phyloP scores from a whole-genome alignment of 106 monocot genomes.

The Allium fistulosum region DNA sequence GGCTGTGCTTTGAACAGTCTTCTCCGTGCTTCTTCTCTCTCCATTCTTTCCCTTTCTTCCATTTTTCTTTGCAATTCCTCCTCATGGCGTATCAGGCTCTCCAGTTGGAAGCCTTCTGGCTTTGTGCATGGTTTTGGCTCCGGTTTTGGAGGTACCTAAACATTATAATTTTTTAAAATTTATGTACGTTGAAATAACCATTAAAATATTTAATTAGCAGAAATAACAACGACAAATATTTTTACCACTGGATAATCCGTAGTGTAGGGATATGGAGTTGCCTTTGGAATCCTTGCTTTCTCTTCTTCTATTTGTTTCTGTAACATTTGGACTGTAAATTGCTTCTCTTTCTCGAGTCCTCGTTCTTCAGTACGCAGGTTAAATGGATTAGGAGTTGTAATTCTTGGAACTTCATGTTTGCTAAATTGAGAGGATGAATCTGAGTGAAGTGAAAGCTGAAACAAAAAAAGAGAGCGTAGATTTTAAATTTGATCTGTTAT shows the following conservation, averaged over 20 bases:
- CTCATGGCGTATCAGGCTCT: conserved; percentile 78
- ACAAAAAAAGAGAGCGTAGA: conserved; percentile 9
- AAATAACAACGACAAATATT: too few species aligned
- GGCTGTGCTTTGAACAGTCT: conserved; percentile 80
- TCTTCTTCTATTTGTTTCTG: conserved; percentile 72
- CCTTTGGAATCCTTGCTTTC: conserved; percentile 58
- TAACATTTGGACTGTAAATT: conserved; percentile 33
- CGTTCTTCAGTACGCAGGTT: conserved; percentile 94
- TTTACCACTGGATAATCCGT: conserved; percentile 94
- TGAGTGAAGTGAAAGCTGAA: conserved; percentile 75
- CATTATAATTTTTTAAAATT: background rate
- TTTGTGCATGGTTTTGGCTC: conserved; percentile 69
- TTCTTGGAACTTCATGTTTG: conserved; percentile 29
- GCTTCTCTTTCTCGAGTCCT: conserved; percentile 68
- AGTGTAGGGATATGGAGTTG: conserved; percentile 82
- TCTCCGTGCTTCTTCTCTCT: conserved; percentile 61
- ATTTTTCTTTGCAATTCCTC: conserved; percentile 50
- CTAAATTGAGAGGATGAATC: conserved; percentile 29
- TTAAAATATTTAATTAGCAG: background rate
- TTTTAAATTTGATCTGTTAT: background rate
- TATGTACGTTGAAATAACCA: too few species aligned
- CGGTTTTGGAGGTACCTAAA: conserved; percentile 90
- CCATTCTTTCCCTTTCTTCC: conserved; percentile 55
- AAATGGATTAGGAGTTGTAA: conserved; percentile 89
- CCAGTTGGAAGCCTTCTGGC: conserved; percentile 72